Evolutionary conservation across 1,284 basidiomycete genomes (phyloP), one percentile per base, ranked within the genome.

Genomic region (Veloboletus limbatus): DNA sequence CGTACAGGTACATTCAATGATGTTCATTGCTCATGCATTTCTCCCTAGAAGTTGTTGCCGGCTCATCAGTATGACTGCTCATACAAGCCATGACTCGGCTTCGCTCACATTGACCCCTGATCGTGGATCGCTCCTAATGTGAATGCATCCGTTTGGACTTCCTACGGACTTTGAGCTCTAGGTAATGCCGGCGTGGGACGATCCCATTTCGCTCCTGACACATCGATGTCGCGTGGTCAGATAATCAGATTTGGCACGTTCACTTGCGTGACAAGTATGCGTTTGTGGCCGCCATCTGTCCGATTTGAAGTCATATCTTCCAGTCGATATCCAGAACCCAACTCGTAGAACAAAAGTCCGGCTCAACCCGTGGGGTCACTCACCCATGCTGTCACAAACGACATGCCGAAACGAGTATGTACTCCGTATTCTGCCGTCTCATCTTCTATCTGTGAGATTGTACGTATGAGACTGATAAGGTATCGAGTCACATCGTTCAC

Each of bases 401-500:
- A 39, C 25, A 17, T 47, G 24, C 45, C 47, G 8, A 37, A 57
- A 42, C 24, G 31, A 51, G 48, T 13, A n/a, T 10, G 8, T 6
- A 21, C 30, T 27, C 37, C 21, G 16, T 24, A 26, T 42, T 34
- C 32, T 14, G 30, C 21, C 14, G 38, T 36, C 13, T 32, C 18
- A n/a, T 43, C 40, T 22, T 22, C 17, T 1, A 22, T 45, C 32
- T 22, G 30, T 17, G 13, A 21, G 20, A 28, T 10, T 16, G 16
- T 22, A 37, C 30, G 31, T 43, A 46, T 25, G 35, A 11, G 30
- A 24, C 18, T 47, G 57, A 59, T 62, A 58, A 47, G 47, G 33
- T 20, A 47, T 58, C 17, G 47, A 48, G 50, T 54, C 56, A 54
- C 27, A n/a, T n/a, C 40, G 47, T 54, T 39, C n/a, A n/a, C n/a